Base-by-base conservation (phyloP, 2,329 filamentous ascomycete species). In the Ascochyta clinopodiicola region DNA sequence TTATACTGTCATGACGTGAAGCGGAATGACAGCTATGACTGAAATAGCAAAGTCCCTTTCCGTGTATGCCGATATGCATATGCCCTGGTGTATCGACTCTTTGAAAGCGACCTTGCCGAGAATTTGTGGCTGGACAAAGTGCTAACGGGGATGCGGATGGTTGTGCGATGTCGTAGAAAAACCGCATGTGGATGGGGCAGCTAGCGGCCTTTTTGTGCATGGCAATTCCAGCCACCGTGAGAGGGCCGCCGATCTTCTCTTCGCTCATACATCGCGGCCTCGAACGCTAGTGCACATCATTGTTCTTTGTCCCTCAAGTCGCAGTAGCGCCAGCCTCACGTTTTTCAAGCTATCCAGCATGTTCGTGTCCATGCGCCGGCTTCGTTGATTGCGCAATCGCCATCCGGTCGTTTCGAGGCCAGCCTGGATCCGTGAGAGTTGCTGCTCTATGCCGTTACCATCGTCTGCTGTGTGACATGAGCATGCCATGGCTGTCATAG, bases 101-200 rank as follows among this genome's bases (percentile, higher is more conserved):
- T 24, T 37, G 31, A 2, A 31, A 22, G 29, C 17, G 10, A 9
- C 29, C 29, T 60, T 46, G 62, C 49, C 49, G 50, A 31, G 21
- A 52, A 57, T 49, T 57, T 38, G 61, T 69, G 64, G 68, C 68
- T 70, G 66, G 68, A 67, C 54, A 53, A 60, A 55, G 36, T 45
- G 58, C 61, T 58, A 65, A 64, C 63, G 57, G 60, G 56, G 60
- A 46, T 47, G 51, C 40, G 53, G 56, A 49, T 61, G 56, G 60
- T 60, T 55, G 71, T 72, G 68, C 64, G 70, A 70, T 69, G 60
- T 72, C 63, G 70, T 73, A 70, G 70, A 70, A 69, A 69, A 49
- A 58, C 65, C 63, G 57, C 53, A 58, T 52, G 63, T 50, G 65
- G 52, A 59, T 52, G 51, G 62, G 39, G 60, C 62, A 56, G 36